Base-by-base conservation (phyloP, 768 basidiomycete species). In the Tubosaeta sp. region DNA sequence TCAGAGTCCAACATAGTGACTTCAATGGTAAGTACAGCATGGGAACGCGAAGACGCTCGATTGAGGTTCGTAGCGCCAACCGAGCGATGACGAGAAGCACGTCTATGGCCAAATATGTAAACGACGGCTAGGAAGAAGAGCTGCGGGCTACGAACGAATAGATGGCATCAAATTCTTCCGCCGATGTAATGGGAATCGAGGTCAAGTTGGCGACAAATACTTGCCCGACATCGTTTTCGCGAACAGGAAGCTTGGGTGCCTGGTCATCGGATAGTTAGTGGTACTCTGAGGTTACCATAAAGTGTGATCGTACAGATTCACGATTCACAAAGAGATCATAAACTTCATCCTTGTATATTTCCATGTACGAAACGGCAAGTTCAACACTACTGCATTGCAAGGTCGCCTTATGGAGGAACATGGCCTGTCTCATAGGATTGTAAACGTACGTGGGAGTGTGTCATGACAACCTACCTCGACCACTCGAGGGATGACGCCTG, bases 311-410 rank as follows among this genome's bases (percentile, higher is more conserved):
- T 60, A 86, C 86, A 50, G 76, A 81, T 52, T 86, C 86, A 47
- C 86, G 75, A 47, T 79, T 74, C 1, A 88, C 88, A 4, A 95
- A 77, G 25, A 95, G 77, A 64, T 94, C 92, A 61, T 89, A 94
- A 4, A 88, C 86, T 56, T 95, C 92, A 62, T 95, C 91, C 63
- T 89, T 90, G 71, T 93, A 91, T 48, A 95, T 91, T 66, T 95
- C 91, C 82, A 91, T 88, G 56, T 93, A 93, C 1, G 87, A 87
- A 13, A 88, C 73, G 6, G 75, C 62, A 22, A 85, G 69, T 1
- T 76, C 73, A 5, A 83, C 74, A 34, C 74, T 66, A 39, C 76
- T 72, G 43, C 71, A 64, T 42, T 70, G 62, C 41, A 76, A 62
- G 19, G 65, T 46, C 45, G 66, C 58, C 60, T 74, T 76, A 62